Evolutionary conservation across 768 basidiomycete genomes (phyloP), one percentile per base, ranked within the genome.

Genomic region (button mushroom (Agaricus bisporus)): DNA sequence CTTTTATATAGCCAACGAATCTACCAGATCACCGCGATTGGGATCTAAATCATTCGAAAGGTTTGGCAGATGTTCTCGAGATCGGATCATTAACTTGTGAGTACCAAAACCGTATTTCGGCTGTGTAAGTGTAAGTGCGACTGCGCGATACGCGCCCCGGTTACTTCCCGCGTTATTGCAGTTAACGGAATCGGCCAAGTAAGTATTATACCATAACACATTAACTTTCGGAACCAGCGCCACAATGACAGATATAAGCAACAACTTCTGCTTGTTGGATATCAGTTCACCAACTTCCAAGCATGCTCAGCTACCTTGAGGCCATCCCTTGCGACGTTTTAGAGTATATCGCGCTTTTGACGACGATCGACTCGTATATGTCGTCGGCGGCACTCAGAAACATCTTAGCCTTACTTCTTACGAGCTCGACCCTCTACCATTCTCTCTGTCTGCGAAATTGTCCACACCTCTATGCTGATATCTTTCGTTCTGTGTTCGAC

Each of bases 281-380:
- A 28, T 41, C 20, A 15, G 7, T 49, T 29, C 35, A 28, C 26
- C 29, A 48, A 15, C 46, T 32, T 20, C 18, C 41, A 11, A 59
- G 49, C 59, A 82, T 80, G 79, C 29, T 68, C 58, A 73, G 77
- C 54, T 63, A 61, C 48, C 66, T 86, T 46, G 76, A 81, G 49
- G 64, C 59, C 2, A 61, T 84, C 36, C 82, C 84, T 18, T 66
- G 66, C 59, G 82, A 86, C 59, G 64, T 87, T 57, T 73, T 86
- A 15, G 76, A 76, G 41, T 68, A 78, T 57, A 74, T 86, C 32
- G 81, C 80, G 11, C 69, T 76, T 56, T 69, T 78, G 41, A 67
- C 71, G 28, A 72, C 71, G 29, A 68, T 75, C 11, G 63, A 66
- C 1, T 70, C 72, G 3, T 59, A 67, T 18, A 45, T 38, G 8